These are phyloP conservation scores for Allomyces arbusculus DNA, from an alignment of 192 early-diverging fungal species.

Conservation along the genomic window DNA sequence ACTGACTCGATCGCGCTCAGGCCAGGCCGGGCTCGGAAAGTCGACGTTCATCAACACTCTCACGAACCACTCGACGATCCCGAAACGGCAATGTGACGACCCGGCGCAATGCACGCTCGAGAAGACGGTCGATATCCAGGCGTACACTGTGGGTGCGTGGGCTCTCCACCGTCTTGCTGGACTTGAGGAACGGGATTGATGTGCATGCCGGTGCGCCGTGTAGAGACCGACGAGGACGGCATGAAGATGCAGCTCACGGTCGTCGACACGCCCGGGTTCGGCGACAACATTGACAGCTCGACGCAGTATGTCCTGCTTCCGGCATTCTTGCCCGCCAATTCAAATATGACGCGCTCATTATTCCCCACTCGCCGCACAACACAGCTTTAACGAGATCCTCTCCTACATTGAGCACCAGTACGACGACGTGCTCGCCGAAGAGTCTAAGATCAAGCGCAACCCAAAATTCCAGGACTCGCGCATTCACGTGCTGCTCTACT, in stretches of 20 bases:
- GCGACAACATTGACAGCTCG: constrained; percentile 80
- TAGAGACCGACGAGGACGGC: constrained; percentile 93
- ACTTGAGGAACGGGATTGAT: too few species aligned
- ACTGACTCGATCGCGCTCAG: constrained; percentile 12
- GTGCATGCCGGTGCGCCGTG: too few species aligned
- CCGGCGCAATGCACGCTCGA: constrained; percentile 60
- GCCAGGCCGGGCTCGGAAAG: constrained; percentile 83
- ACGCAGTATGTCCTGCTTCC: too few species aligned
- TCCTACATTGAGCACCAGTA: constrained; percentile 85
- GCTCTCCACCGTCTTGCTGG: too few species aligned
- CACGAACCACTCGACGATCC: constrained; percentile 57
- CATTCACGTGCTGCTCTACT: constrained; percentile 90
- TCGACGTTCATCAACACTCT: constrained; percentile 97
- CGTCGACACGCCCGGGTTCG: constrained; percentile 97
- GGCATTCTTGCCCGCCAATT: too few species aligned
- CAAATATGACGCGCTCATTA: too few species aligned
- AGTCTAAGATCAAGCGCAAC: constrained; percentile 63
- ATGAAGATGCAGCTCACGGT: constrained; percentile 90
- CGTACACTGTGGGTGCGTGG: constrained; percentile 53
- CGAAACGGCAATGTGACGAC: constrained; percentile 37
- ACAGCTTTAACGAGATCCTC: constrained; percentile 78
- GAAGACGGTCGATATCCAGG: constrained; percentile 74
- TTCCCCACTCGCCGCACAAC: too few species aligned
- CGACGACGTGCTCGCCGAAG: constrained; percentile 81
- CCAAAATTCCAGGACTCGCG: constrained; percentile 85